phyloP scores from a whole-genome alignment of 2,329 filamentous ascomycete species.

The Cladosporium sp. region DNA sequence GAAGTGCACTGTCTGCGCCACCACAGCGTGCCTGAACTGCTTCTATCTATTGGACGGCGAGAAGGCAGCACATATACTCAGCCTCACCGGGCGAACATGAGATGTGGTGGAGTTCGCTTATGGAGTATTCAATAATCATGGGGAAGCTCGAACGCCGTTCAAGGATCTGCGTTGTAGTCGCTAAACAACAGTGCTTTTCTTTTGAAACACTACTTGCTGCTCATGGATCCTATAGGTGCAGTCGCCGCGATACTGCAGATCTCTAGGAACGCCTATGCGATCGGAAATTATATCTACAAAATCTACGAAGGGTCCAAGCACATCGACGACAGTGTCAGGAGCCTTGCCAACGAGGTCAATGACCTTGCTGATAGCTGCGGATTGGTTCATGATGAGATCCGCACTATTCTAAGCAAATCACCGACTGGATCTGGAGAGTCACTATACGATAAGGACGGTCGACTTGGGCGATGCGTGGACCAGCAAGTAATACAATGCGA shows the following conservation, averaged over 20 bases:
- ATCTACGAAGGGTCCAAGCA: not conserved
- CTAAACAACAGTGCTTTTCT: not conserved
- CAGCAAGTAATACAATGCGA: not conserved
- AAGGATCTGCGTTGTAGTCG: not conserved
- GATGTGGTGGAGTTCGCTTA: not conserved
- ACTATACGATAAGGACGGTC: not conserved
- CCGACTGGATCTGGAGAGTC: not conserved
- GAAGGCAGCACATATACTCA: conserved; percentile 1
- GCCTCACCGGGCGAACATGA: not conserved
- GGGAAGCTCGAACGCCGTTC: not conserved
- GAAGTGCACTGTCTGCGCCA: not conserved
- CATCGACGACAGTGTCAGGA: not conserved
- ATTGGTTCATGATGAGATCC: not conserved
- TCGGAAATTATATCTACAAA: not conserved
- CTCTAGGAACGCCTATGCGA: not conserved
- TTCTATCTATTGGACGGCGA: not conserved
- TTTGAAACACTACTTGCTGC: not conserved
- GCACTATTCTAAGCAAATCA: not conserved
- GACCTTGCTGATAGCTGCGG: not conserved
- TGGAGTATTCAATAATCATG: not conserved
- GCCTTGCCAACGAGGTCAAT: not conserved
- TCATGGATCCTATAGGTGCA: conserved; percentile 1
- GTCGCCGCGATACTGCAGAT: not conserved
- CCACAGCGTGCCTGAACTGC: not conserved
- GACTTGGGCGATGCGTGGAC: not conserved